Conservation (phyloP, 179 eudicot species). For the Carnegiea gigantea region DNA sequence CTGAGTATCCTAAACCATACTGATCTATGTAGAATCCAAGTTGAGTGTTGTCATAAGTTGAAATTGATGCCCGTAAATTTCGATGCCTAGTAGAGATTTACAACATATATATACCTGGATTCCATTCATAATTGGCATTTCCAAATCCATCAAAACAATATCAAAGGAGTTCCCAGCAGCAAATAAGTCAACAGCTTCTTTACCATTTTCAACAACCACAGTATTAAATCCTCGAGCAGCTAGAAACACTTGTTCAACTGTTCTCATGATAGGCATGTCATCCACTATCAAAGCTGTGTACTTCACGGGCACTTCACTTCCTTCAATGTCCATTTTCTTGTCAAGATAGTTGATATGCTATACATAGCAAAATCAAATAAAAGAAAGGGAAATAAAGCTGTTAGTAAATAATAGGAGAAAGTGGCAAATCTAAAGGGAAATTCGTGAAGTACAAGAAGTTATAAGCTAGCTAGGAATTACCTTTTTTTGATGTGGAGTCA, state of each 20-base stretch:
- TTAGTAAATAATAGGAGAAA: neutral
- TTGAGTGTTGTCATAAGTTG: too few relatives aligned
- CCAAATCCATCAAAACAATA: neutral
- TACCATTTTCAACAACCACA: neutral
- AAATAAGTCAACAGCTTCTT: neutral
- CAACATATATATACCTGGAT: neutral
- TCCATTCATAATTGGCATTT: conserved; percentile 1
- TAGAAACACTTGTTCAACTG: neutral
- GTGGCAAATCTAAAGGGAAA: too few relatives aligned
- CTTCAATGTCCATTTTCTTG: neutral
- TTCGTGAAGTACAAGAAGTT: too few relatives aligned
- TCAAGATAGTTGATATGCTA: too few relatives aligned
- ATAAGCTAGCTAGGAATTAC: neutral
- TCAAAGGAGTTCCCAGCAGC: neutral
- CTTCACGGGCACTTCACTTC: neutral
- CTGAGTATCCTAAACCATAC: too few relatives aligned
- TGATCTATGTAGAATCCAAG: too few relatives aligned
- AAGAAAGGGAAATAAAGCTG: neutral
- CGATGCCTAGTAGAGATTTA: neutral
- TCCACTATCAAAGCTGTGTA: conserved; percentile 2
- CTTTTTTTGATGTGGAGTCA: neutral
- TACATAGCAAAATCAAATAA: neutral
- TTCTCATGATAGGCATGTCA: neutral
- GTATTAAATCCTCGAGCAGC: neutral
- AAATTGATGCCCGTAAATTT: too few relatives aligned